Percentiles rank a stretch among this genome's conserved stretches.
Conservation (phyloP, 495 filamentous ascomycete species). For the Neurospora hispaniola region DNA sequence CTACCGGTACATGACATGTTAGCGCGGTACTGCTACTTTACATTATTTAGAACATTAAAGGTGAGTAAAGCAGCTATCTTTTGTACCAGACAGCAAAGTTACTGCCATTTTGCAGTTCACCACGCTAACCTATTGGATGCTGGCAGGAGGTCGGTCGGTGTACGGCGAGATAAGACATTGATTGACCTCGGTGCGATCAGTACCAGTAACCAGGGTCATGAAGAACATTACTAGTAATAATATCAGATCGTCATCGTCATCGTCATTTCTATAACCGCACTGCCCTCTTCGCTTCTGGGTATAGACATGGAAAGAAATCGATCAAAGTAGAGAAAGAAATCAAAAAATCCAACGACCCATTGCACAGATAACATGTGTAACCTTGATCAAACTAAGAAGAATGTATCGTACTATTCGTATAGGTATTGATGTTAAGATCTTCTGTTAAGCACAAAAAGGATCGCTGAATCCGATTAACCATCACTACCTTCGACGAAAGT, state of each 20-base stretch:
- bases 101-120: too few species aligned
- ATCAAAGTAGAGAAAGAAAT: not conserved
- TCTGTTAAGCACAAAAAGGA: not conserved
- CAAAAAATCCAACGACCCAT: not conserved
- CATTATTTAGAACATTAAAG: too few species aligned
- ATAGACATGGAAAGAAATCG: not conserved
- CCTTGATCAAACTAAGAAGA: not conserved
- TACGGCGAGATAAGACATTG: not conserved
- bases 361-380: not conserved
- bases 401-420: not conserved
- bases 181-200: not conserved
- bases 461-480: not conserved
- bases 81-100: too few species aligned
- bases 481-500: not conserved
- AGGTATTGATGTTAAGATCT: not conserved
- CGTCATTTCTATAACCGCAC: not conserved
- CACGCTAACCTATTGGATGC: too few species aligned
- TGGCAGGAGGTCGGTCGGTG: too few species aligned
- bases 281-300: not conserved
- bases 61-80: too few species aligned
- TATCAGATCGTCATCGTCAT: not conserved
- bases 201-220: not conserved
- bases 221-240: not conserved
- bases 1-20: too few species aligned
- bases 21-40: too few species aligned